Evolutionary conservation across 129 eudicot species (phyloP), one percentile per base, ranked within the genome.

Genomic region (Lonicera japonica): DNA sequence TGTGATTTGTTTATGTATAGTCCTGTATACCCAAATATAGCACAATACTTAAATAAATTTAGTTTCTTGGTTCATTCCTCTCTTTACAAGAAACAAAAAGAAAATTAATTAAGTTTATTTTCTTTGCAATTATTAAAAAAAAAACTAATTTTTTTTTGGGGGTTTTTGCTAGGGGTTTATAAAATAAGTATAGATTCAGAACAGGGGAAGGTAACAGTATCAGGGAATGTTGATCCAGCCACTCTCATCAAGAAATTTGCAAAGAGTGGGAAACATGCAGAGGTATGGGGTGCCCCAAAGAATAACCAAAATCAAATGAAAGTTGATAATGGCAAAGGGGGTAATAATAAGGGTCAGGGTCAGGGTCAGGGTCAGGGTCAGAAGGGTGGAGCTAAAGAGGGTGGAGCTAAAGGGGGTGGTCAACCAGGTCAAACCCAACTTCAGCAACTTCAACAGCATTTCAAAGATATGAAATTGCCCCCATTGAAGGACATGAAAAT

Each of bases 191-290:
- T 87, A 78, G 95, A 87, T 72, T 70, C 95, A 64, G 95, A 87
- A 38, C 88, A 75, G 61, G 89, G 95, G 54, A 87, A 87, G 77
- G 95, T 87, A 34, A 81, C 84, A 19, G 95, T 87, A 5, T 78
- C 91, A 4, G 91, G 95, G 15, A 80, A 74, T 74, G 88, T 87
- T 55, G 86, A 81, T 67, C 70, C 88, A 34, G 74, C 70, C 2
- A 84, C 95, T 41, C 78, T 87, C 16, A 81, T 87, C 64, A 87
- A 87, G 88, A 83, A 84, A 54, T 86, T 87, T 39, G 70, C 80
- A 43, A 87, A 87, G 66, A 73, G 72, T 69, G 95, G 95, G 29
- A 87, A 87, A 69, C 82, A 73, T 79, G 95, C 95, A 5, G 95
- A 87, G 70, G 8, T 84, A 16, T 87, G 91, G 91, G 91, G 90